These are phyloP conservation scores for Alternaria sp. DNA, from an alignment of 2,329 filamentous ascomycete genomes.

Conservation along the genomic window DNA sequence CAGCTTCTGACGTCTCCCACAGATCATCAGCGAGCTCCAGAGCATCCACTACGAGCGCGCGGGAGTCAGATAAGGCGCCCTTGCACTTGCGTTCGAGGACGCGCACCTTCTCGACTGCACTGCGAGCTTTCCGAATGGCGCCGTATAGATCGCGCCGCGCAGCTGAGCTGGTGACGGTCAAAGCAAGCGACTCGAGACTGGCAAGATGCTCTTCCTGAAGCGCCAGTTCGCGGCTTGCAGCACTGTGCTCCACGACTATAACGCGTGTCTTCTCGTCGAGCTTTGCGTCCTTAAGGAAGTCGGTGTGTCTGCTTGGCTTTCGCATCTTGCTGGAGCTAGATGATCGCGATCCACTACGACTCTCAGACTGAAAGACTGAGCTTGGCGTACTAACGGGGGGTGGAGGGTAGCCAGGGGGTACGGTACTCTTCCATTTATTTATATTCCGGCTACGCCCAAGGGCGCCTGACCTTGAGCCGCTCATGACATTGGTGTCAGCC, in stretches of 20 bases:
- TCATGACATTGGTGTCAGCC: too few relatives aligned
- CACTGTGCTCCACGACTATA: not conserved
- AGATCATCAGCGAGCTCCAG: not conserved
- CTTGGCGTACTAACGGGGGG: not conserved
- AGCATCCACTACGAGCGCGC: not conserved
- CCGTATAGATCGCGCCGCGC: not conserved
- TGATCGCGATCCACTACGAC: not conserved
- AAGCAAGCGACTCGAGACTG: not conserved
- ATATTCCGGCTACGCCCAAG: too few relatives aligned
- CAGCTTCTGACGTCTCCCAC: not conserved
- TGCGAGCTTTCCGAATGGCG: not conserved
- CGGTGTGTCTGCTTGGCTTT: not conserved
- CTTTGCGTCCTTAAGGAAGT: not conserved
- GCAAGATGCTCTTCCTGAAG: not conserved
- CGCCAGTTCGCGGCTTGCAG: not conserved
- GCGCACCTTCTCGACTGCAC: not conserved
- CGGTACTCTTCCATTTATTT: not conserved
- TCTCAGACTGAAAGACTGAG: not conserved
- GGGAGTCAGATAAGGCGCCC: not conserved
- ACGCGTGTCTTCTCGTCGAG: not conserved
- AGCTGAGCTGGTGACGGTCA: not conserved
- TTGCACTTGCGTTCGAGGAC: not conserved
- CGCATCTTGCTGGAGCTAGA: not conserved
- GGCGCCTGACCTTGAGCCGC: too few relatives aligned
- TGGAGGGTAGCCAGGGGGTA: not conserved